Evolutionary conservation across 2,329 filamentous ascomycete species (phyloP), one percentile per base, ranked within the genome.

Genomic region (Furcasterigmium sp.): DNA sequence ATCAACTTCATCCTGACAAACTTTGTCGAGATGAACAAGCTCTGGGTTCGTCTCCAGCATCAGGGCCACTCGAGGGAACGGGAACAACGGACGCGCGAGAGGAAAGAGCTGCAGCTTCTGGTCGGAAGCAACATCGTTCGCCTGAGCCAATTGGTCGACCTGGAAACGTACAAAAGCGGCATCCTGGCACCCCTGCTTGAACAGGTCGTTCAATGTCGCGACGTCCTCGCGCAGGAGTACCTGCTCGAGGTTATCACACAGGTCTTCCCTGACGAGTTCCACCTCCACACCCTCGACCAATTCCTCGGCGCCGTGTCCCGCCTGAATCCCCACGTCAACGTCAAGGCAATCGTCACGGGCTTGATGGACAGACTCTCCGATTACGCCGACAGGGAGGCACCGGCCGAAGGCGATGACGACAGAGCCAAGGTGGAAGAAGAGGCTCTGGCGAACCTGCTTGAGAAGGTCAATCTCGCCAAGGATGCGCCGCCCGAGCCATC

Each of bases 11-110:
- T 97, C 43, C 71, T 98, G 59, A 98, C 93, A 47, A 98, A 98
- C 58, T 98, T 98, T 60, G 93, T 98, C 54, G 93, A 98, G 69
- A 98, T 98, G 93, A 98, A 98, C 70, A 98, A 98, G 76, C 76
- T 98, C 26, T 98, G 93, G 93, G 93, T 98, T 50, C 84, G 93
- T 35, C 72, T 97, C 59, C 93, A 98, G 63, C 93, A 98, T 64
- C 93, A 98, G 62, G 93, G 93, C 20, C 93, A 96, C 61, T 98
- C 93, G 30, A 80, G 91, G 56, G 93, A 98, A 66, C 78, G 93
- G 41, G 93, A 98, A 51, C 85, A 94, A 68, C 78, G 93, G 55
- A 95, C 90, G 45, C 90, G 93, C 57, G 93, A 98, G 69, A 78
- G 93, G 55, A 91, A 94, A 63, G 94, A 98, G 69, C 73, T 98